These are phyloP conservation scores for Pyrenophora teres DNA, from an alignment of 2,329 filamentous ascomycete species.

Conservation along the genomic window DNA sequence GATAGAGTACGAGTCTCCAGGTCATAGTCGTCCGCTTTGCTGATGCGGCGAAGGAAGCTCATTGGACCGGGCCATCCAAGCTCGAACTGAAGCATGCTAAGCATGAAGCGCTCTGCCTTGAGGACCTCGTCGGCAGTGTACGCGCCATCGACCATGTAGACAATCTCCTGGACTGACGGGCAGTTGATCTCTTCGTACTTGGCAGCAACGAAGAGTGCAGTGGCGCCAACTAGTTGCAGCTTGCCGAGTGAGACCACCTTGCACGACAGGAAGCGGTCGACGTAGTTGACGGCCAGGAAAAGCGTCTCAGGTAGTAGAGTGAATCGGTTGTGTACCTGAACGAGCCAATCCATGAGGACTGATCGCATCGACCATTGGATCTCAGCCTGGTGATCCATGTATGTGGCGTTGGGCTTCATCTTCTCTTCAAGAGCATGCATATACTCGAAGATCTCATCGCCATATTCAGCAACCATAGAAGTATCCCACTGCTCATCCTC, in stretches of 20 bases:
- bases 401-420: conserved; percentile 86
- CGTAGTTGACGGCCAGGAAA: conserved; percentile 94
- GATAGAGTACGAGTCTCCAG: conserved; percentile 91
- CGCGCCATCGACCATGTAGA: conserved; percentile 96
- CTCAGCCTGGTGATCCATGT: conserved; percentile 97
- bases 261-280: conserved; percentile 91
- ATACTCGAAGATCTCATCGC: conserved; percentile 92
- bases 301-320: conserved; percentile 89
- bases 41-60: conserved; percentile 95
- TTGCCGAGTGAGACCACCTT: conserved; percentile 96
- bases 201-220: conserved; percentile 91
- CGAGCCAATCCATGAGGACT: conserved; percentile 96
- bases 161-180: conserved; percentile 90
- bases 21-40: conserved; percentile 98
- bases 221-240: conserved; percentile 93
- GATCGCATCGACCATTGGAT: conserved; percentile 99
- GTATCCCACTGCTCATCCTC: conserved; percentile 92
- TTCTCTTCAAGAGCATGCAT: conserved; percentile 86
- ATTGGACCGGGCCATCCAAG: conserved; percentile 98
- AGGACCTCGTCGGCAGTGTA: conserved; percentile 91
- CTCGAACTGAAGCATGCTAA: conserved; percentile 94
- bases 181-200: conserved; percentile 99
- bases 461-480: conserved; percentile 97
- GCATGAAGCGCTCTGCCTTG: conserved; percentile 97
- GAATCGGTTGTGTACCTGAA: conserved; percentile 94